Evolutionary conservation across 1,284 basidiomycete species (phyloP).

Genomic region (Tausonia pullulans): DNA sequence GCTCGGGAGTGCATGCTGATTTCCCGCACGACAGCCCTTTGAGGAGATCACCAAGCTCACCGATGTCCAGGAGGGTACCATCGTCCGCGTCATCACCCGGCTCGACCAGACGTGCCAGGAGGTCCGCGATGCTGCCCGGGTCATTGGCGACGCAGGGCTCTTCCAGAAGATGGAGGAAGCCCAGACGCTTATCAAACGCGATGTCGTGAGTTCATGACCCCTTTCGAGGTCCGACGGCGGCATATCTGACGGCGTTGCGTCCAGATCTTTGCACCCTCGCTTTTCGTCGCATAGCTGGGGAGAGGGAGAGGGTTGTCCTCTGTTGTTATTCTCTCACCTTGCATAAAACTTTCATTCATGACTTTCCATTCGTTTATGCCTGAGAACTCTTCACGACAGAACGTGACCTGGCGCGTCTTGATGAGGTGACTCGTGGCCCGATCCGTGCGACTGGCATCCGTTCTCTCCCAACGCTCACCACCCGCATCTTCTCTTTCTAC

Average conservation of each 20-base stretch:
- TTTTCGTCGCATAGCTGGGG: too few species aligned
- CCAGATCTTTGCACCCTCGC: too few species aligned
- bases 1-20: not conserved
- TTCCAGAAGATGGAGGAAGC: constrained; percentile 98
- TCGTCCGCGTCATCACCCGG: constrained; percentile 90
- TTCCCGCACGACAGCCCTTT: constrained; percentile 56
- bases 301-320: too few species aligned
- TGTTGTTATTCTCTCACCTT: too few species aligned
- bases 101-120: constrained; percentile 96
- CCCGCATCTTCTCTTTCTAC: not conserved
- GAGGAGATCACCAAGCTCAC: constrained; percentile 85
- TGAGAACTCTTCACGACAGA: too few species aligned
- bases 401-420: too few species aligned
- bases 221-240: constrained; percentile 17
- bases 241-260: too few species aligned
- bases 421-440: too few species aligned
- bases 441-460: too few species aligned
- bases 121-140: constrained; percentile 89
- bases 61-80: constrained; percentile 92
- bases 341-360: too few species aligned
- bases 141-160: constrained; percentile 89
- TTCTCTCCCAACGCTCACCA: too few species aligned
- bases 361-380: too few species aligned
- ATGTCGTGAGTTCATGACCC: constrained; percentile 49
- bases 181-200: constrained; percentile 83